phyloP scores from a whole-genome alignment of 495 filamentous ascomycete genomes.

The Talaromyces ruber region DNA sequence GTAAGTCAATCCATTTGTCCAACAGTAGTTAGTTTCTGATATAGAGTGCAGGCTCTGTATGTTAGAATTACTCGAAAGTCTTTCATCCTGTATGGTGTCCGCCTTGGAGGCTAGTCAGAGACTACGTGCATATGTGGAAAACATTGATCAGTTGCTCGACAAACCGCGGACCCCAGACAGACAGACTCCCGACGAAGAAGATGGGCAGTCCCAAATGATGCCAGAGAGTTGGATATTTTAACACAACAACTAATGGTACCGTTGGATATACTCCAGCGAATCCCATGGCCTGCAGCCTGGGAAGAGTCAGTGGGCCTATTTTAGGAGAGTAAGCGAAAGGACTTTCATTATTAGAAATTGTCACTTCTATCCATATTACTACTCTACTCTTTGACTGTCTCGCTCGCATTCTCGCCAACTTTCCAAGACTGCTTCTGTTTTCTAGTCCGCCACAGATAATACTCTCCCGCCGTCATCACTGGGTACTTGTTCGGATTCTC shows the following conservation, averaged over 20 bases:
- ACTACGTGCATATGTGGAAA: not conserved
- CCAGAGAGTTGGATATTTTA: not conserved
- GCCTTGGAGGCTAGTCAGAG: not conserved
- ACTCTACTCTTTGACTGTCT: constrained; percentile 4
- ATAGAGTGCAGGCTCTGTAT: not conserved
- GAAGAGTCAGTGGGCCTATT: not conserved
- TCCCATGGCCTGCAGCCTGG: not conserved
- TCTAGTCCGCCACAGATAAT: not conserved
- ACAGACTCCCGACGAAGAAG: not conserved
- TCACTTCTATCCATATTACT: not conserved
- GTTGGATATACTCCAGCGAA: not conserved
- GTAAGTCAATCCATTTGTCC: not conserved
- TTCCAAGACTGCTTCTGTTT: constrained; percentile 11
- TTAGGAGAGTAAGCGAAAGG: not conserved
- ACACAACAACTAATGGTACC: not conserved
- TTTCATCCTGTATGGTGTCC: not conserved
- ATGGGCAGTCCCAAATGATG: not conserved
- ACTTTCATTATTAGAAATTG: not conserved
- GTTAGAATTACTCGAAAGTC: not conserved
- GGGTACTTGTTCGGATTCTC: constrained; percentile 13
- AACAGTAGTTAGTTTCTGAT: no score
- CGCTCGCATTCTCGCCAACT: constrained; percentile 17
- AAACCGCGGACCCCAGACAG: not conserved
- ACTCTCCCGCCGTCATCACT: constrained; percentile 15
- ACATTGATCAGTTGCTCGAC: not conserved